Evolutionary conservation across 148 eudicot genomes (phyloP).

Genomic region (Gaultheria prostrata): DNA sequence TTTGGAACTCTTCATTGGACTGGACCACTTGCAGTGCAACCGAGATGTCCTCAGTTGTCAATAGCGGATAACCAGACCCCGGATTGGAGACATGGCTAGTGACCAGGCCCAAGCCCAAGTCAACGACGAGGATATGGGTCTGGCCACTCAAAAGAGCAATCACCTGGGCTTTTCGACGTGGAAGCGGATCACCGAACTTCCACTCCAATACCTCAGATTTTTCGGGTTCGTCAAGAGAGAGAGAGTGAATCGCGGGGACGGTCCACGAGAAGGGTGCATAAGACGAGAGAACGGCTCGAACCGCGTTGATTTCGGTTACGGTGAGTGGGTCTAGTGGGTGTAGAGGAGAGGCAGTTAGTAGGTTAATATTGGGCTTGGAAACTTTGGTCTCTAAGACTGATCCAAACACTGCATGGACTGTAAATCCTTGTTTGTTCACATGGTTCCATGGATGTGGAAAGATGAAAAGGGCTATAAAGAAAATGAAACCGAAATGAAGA

Average conservation of each 20-base stretch:
- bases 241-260: conserved; percentile 19
- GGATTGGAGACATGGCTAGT: conserved; percentile 3
- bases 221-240: conserved; percentile 24
- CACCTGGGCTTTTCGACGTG: conserved; percentile 24
- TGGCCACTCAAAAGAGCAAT: conserved; percentile 13
- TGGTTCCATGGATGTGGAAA: conserved; percentile 13
- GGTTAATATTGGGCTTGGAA: not conserved
- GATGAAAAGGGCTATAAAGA: conserved; percentile 13
- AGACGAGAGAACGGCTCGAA: conserved; percentile 16
- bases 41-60: conserved; percentile 17
- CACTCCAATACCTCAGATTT: conserved; percentile 23
- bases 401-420: not conserved
- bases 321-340: conserved; percentile 40
- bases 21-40: not conserved
- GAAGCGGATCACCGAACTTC: conserved; percentile 23
- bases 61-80: conserved; percentile 25
- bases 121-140: conserved; percentile 25
- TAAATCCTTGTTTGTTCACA: not conserved
- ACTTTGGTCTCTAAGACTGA: not conserved
- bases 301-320: conserved; percentile 24
- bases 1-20: conserved; percentile 20
- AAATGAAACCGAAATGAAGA: conserved; percentile 13
- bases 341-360: conserved; percentile 4
- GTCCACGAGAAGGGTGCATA: conserved; percentile 15
- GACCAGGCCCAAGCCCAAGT: conserved; percentile 22